These are phyloP conservation scores for Colletotrichum liaoningense DNA, from an alignment of 2,329 filamentous ascomycete genomes.

Conservation along the genomic window DNA sequence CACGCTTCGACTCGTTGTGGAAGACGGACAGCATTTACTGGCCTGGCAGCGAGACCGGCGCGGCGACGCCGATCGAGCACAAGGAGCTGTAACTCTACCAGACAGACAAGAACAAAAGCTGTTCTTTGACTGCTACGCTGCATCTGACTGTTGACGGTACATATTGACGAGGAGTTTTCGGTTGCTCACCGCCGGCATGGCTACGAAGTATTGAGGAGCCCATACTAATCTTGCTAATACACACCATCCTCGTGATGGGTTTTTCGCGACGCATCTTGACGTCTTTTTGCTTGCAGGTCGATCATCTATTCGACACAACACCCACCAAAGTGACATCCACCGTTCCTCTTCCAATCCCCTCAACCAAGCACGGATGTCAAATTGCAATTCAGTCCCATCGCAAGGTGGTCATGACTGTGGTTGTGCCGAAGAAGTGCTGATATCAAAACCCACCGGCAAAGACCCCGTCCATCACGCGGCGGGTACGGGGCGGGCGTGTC, in stretches of 20 bases:
- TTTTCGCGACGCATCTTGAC: constrained; percentile 17
- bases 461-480: constrained; percentile 36
- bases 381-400: constrained; percentile 87
- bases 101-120: constrained; percentile 20
- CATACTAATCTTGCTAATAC: constrained; percentile 37
- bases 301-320: not conserved
- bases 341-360: not conserved
- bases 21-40: constrained; percentile 34
- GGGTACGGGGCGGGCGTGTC: constrained; percentile 38
- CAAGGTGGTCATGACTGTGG: constrained; percentile 77
- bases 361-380: constrained; percentile 95
- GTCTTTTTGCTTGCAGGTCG: not conserved
- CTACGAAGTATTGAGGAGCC: constrained; percentile 21
- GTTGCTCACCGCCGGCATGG: constrained; percentile 26
- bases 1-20: constrained; percentile 74
- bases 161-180: constrained; percentile 34
- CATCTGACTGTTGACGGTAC: constrained; percentile 36
- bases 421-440: constrained; percentile 99
- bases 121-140: constrained; percentile 27
- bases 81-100: constrained; percentile 33
- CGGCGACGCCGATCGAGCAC: constrained; percentile 30
- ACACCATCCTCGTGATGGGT: constrained; percentile 29
- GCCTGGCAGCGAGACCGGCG: constrained; percentile 29
- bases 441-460: constrained; percentile 62
- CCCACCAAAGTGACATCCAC: not conserved